Evolutionary conservation across 2,329 filamentous ascomycete species (phyloP), one percentile per base, ranked within the genome.

Genomic region (Aspergillus transmontanensis): DNA sequence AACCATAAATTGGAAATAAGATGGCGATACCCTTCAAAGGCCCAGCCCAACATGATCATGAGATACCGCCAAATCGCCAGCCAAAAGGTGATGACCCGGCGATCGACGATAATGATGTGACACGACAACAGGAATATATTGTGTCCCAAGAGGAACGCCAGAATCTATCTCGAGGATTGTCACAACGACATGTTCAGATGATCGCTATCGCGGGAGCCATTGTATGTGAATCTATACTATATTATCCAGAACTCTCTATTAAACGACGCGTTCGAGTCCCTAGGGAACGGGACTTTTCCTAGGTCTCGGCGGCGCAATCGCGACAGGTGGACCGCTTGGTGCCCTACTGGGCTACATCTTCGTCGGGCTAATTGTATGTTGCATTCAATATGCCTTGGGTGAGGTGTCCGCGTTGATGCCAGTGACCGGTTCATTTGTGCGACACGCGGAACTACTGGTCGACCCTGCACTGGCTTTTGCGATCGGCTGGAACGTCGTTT

Each of bases 391-490:
- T 60, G 82, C 82, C 0, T 74, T 85, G 21, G 84, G 83, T 48
- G 84, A 85, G 69, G 78, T 85, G 54, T 79, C 81, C 4, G 82
- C 84, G 0, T 72, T 85, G 21, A 69, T 86, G 3, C 84, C 84
- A 0, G 78, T 85, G 4, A 84, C 81, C 3, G 83, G 84, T 54
- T 80, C 77, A 0, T 84, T 84, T 64, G 81, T 83, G 1, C 73
- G 83, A 67, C 74, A 85, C 78, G 77, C 83, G 53, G 76, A 84
- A 74, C 76, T 85, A 69, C 76, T 86, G 63, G 76, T 83, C 11
- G 84, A 86, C 67, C 83, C 83, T 9, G 82, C 82, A 0, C 70
- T 83, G 46, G 80, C 80, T 5, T 82, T 82, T 69, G 82, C 82
- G 19, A 73, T 82, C 7, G 81, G 81, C 23, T 83, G 79, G 79